Evolutionary conservation across 2,329 filamentous ascomycete genomes (phyloP).

Genomic region (Diaporthe batatas): DNA sequence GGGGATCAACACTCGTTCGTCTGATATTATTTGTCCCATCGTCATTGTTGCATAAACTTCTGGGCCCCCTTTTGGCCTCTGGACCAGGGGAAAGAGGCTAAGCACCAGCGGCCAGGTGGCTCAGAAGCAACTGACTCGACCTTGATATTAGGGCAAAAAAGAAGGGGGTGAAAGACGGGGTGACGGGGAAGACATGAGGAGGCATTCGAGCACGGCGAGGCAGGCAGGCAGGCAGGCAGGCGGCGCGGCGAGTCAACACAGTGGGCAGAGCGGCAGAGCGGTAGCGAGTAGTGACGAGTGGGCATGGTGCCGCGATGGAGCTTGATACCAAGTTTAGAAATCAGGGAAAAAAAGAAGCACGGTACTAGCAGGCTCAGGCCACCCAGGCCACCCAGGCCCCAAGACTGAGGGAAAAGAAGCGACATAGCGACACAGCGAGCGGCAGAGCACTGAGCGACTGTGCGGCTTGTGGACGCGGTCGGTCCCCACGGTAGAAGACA

Average conservation of each 20-base stretch:
- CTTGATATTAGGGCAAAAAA: not conserved
- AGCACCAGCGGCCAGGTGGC: not conserved
- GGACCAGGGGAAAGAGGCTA: constrained; percentile 11
- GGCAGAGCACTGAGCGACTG: no score
- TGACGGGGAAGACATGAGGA: not conserved
- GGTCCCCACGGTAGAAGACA: constrained; percentile 17
- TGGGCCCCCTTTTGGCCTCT: not conserved
- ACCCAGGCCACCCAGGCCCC: no score
- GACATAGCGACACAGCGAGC: not conserved
- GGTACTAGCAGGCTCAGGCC: not conserved
- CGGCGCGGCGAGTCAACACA: constrained; percentile 31
- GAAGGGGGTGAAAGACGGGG: not conserved
- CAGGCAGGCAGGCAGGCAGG: no score
- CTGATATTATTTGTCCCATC: constrained; percentile 18
- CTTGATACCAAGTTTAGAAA: constrained; percentile 37
- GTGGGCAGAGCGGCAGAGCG: constrained; percentile 5
- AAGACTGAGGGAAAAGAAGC: no score
- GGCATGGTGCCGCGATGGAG: constrained; percentile 26
- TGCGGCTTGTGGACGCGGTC: constrained; percentile 23
- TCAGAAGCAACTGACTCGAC: constrained; percentile 22
- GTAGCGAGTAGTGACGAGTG: not conserved
- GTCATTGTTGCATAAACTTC: constrained; percentile 23
- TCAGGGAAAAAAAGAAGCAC: not conserved
- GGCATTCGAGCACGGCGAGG: not conserved
- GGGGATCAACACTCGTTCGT: constrained; percentile 27